Evolutionary conservation across 2,329 filamentous ascomycete genomes (phyloP).

Genomic region (Gliomastix tumulicola): DNA sequence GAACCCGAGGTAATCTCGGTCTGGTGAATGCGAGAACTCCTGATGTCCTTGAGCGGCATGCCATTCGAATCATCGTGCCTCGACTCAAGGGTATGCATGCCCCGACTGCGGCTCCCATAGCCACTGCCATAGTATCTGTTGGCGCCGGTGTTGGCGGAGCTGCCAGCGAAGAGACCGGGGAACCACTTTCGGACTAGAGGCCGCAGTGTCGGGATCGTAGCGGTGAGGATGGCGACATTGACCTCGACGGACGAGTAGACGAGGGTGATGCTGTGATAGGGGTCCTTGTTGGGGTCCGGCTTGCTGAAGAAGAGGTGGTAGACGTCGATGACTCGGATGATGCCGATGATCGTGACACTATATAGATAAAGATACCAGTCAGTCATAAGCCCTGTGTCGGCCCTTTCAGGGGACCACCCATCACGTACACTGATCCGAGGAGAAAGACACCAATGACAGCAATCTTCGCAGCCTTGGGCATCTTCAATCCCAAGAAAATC

Average conservation of each 20-base stretch:
- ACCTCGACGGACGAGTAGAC: constrained; percentile 22
- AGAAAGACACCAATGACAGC: constrained; percentile 30
- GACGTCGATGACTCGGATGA: constrained; percentile 20
- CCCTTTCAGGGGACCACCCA: background rate
- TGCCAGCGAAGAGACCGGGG: constrained; percentile 19
- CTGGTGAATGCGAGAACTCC: constrained; percentile 9
- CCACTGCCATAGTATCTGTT: constrained; percentile 3
- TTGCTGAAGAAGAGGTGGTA: constrained; percentile 13
- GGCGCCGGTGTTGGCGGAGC: constrained; percentile 1
- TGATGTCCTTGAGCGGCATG: constrained; percentile 17
- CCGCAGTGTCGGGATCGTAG: constrained; percentile 24
- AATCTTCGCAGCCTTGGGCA: constrained; percentile 26
- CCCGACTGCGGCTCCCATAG: constrained; percentile 8
- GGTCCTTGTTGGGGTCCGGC: constrained; percentile 11
- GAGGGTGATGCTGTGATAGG: constrained; percentile 19
- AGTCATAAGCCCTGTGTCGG: too few species aligned
- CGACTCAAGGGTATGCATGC: constrained; percentile 7
- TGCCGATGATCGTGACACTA: constrained; percentile 22
- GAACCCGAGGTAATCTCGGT: constrained; percentile 24
- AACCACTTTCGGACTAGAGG: constrained; percentile 23
- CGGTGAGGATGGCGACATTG: constrained; percentile 27
- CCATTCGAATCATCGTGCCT: too few species aligned
- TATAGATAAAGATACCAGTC: background rate
- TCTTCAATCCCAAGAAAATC: constrained; percentile 31
- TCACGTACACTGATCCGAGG: constrained; percentile 24